Evolutionary conservation across 805 yeast genomes (phyloP).

Genomic region (Yarrowia sp.): DNA sequence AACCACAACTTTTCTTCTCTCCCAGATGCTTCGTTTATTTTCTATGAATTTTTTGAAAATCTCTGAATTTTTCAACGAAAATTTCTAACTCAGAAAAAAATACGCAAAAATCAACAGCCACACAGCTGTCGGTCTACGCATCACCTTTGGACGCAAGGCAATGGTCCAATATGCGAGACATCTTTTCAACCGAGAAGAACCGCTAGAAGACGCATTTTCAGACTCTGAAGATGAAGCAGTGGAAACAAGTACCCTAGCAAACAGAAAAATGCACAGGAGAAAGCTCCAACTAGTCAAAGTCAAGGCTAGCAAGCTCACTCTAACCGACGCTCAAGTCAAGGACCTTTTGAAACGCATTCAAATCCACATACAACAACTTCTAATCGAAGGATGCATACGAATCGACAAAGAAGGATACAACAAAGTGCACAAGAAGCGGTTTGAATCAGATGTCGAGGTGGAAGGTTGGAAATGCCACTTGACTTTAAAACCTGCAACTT

Average conservation of each 20-base stretch:
- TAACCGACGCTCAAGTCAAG: neutral
- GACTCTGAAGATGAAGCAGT: slow-evolving; percentile 7
- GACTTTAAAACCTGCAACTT: neutral
- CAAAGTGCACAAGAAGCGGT: neutral
- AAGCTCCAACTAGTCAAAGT: slow-evolving; percentile 16
- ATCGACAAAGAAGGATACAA: slow-evolving; percentile 6
- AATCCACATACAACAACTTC: neutral
- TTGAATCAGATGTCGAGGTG: neutral
- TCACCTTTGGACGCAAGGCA: slow-evolving; percentile 11
- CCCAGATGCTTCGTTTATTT: neutral
- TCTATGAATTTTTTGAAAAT: neutral
- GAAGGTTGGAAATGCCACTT: neutral
- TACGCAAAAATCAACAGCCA: neutral
- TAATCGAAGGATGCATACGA: slow-evolving; percentile 11
- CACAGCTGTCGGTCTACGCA: neutral
- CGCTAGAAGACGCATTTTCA: neutral
- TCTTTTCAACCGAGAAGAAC: neutral
- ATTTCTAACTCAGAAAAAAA: neutral
- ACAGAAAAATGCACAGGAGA: neutral
- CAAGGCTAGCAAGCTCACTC: neutral
- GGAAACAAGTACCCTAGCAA: slow-evolving; percentile 8
- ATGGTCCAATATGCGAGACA: slow-evolving; percentile 11
- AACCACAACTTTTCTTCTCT: no score
- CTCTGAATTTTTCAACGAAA: neutral
- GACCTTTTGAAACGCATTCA: neutral